Percentiles rank a stretch among this genome's conserved stretches.
Conservation (phyloP, 306 rosid species). For the Alnus glutinosa region DNA sequence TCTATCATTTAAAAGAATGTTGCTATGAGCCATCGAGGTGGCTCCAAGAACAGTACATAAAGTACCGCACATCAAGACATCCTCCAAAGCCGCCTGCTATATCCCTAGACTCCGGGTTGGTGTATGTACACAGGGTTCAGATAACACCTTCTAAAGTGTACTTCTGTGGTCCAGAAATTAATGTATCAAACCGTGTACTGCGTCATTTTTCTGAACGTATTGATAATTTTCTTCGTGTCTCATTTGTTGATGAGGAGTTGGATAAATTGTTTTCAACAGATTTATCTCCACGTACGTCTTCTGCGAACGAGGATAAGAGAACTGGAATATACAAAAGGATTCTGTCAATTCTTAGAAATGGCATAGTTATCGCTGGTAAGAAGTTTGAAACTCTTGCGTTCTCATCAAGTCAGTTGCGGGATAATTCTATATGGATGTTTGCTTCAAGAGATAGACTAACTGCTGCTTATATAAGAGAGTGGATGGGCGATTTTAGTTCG, state of each 20-base stretch:
- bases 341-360: constrained; percentile 61
- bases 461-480: constrained; percentile 52
- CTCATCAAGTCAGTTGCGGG: constrained; percentile 87
- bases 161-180: constrained; percentile 74
- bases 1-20: constrained; percentile 53
- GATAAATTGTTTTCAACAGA: constrained; percentile 62
- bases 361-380: constrained; percentile 66
- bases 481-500: constrained; percentile 69
- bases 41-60: constrained; percentile 54
- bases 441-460: constrained; percentile 45
- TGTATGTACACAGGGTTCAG: constrained; percentile 71
- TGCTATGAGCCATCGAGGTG: constrained; percentile 70
- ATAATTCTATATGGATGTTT: constrained; percentile 89
- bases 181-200: constrained; percentile 83
- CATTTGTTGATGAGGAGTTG: constrained; percentile 90
- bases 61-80: constrained; percentile 28
- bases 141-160: constrained; percentile 71
- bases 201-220: constrained; percentile 43
- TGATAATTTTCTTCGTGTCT: constrained; percentile 75
- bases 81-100: constrained; percentile 47
- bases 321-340: constrained; percentile 65
- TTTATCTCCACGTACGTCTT: constrained; percentile 55
- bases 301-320: constrained; percentile 32
- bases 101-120: constrained; percentile 66
- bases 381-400: constrained; percentile 85